Evolutionary conservation across 352 stramenopile genomes (phyloP).

Genomic region (Phytophthora rubi): DNA sequence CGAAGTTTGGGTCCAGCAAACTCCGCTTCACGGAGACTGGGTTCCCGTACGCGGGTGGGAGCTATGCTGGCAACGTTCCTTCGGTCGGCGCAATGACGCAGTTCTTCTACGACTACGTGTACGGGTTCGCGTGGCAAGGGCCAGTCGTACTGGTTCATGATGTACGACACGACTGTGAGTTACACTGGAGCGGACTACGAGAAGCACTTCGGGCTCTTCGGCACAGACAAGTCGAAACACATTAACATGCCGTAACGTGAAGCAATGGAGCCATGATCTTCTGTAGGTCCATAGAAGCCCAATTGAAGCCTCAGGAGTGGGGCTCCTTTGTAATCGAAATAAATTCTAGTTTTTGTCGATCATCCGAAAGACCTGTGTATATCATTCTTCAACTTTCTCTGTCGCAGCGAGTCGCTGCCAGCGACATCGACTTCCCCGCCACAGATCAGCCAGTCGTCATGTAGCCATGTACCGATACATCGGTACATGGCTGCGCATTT

Average conservation of each 20-base stretch:
- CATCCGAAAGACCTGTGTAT: background rate
- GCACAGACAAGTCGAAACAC: slow-evolving; percentile 43
- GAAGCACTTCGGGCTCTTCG: slow-evolving; percentile 59
- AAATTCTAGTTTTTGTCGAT: background rate
- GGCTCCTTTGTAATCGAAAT: background rate
- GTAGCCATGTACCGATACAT: background rate
- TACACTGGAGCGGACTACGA: slow-evolving; percentile 54
- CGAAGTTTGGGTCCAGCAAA: slow-evolving; percentile 44
- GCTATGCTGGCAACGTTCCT: slow-evolving; percentile 38
- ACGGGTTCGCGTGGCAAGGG: slow-evolving; percentile 29
- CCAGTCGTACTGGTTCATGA: slow-evolving; percentile 65
- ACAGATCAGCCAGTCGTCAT: background rate
- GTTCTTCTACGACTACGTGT: slow-evolving; percentile 53
- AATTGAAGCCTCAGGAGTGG: background rate
- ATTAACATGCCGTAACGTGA: slow-evolving; percentile 36
- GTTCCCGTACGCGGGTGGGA: slow-evolving; percentile 45
- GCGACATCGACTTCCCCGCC: background rate
- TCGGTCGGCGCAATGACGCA: slow-evolving; percentile 46
- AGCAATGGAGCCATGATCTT: background rate
- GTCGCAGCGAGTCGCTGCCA: background rate
- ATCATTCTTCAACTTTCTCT: background rate
- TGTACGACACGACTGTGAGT: slow-evolving; percentile 58
- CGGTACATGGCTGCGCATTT: background rate
- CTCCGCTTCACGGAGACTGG: slow-evolving; percentile 58
- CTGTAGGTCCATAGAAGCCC: background rate